phyloP scores from a whole-genome alignment of 768 basidiomycete species.

The Lactifluus piperatus region DNA sequence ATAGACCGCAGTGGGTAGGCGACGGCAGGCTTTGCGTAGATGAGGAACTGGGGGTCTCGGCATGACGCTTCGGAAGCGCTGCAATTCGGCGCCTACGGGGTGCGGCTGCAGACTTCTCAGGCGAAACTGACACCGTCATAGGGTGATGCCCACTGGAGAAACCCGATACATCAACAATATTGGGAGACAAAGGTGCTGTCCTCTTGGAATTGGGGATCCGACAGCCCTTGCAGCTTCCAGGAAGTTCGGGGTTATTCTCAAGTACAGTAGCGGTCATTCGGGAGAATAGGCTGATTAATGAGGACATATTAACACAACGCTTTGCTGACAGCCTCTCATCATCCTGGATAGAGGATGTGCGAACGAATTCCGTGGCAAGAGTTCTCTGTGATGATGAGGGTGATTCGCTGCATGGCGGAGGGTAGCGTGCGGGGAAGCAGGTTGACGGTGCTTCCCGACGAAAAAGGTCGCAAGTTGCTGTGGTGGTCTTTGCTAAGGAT shows the following conservation, averaged over 20 bases:
- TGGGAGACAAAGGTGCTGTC: not conserved
- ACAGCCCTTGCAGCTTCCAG: not conserved
- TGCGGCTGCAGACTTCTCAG: not conserved
- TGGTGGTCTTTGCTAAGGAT: not conserved
- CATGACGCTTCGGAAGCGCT: not conserved
- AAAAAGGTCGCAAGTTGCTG: not conserved
- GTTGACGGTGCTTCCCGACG: not conserved
- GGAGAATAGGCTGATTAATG: not conserved
- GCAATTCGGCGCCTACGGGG: slow-evolving; percentile 9
- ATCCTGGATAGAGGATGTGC: not conserved
- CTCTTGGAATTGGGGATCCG: not conserved
- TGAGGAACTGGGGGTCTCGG: not conserved
- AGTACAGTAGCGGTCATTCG: not conserved
- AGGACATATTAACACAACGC: not conserved
- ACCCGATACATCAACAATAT: not conserved
- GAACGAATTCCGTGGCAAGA: not conserved
- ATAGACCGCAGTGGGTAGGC: not conserved
- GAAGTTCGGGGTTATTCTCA: too few relatives aligned
- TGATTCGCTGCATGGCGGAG: not conserved
- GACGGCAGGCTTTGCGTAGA: not conserved
- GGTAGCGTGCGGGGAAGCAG: slow-evolving; percentile 10
- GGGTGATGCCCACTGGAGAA: not conserved
- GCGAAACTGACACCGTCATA: not conserved
- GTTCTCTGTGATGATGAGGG: not conserved
- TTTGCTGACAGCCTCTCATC: not conserved